Base-by-base conservation (phyloP, 352 stramenopile genomes). In the Peronospora destructor region DNA sequence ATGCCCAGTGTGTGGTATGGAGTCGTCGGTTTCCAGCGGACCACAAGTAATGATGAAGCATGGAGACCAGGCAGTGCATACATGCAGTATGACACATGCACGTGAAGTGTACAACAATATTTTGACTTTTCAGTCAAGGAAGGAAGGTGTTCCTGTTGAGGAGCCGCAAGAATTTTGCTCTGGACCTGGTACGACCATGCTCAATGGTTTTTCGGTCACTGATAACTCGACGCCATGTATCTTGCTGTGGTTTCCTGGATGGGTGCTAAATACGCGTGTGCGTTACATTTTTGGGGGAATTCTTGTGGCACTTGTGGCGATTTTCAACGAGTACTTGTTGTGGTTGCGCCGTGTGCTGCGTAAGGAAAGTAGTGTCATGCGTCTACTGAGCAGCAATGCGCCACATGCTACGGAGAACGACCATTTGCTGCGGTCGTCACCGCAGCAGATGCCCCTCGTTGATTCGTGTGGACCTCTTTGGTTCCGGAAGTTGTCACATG, bases 321-420 rank as follows among this genome's bases (percentile, higher is more conserved):
- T 86, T 41, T 78, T 86, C 37, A 88, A 88, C 51, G 77, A 88
- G 39, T 88, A 86, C 49, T 35, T 88, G 53, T 51, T 88, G 42
- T 68, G 84, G 36, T 10, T 86, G n/a, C 75, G 77, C 4, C 75
- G 77, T 17, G 53, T 85, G 10, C 49, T 86, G 28, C 70, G 75
- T 40, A 84, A 81, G 43, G 73, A 86, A 51, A 85, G 73, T 64
- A 76, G 63, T 25, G 37, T 67, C 8, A 83, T 78, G 64, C 70
- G 60, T 13, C 41, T 67, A 14, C 17, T 48, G 26, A 54, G 38
- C 12, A 57, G 32, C 41, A 53, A 49, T 21, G 47, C 40, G 11
- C 47, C 35, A 10, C 56, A 46, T 21, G 35, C 60, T 10, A 48
- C 53, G 10, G 68, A 85, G 33, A 62, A 34, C 35, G 66, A 66